These are phyloP conservation scores for Arbutus unedo DNA, from an alignment of 148 eudicot species.

Conservation along the genomic window DNA sequence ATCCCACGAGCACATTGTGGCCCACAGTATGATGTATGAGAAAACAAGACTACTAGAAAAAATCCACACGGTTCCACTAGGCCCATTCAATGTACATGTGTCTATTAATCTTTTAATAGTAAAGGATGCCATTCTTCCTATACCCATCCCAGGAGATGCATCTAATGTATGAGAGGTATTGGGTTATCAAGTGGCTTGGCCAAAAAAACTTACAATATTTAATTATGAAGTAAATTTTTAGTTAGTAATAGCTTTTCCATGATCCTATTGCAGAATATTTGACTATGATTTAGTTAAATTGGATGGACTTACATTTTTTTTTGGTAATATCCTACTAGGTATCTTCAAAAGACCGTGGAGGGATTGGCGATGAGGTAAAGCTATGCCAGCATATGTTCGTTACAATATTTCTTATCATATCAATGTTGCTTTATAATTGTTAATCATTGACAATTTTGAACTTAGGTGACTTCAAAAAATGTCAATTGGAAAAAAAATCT, in stretches of 20 bases:
- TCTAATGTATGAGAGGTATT: neutral
- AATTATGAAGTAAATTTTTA: neutral
- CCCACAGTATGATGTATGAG: neutral
- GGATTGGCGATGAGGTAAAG: neutral
- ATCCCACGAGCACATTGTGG: neutral
- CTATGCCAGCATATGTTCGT: neutral
- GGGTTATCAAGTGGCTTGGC: neutral
- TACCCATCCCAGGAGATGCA: neutral
- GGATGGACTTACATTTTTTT: neutral
- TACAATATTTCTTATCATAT: neutral
- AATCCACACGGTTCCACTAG: neutral
- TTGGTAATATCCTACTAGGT: neutral
- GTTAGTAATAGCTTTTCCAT: neutral
- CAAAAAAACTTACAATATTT: neutral
- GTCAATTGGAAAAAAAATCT: neutral
- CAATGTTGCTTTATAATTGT: neutral
- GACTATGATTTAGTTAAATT: neutral
- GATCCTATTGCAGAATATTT: neutral
- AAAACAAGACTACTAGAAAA: neutral
- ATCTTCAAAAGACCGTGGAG: neutral
- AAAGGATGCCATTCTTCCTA: neutral
- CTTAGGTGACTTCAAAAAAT: neutral
- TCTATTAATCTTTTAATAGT: neutral
- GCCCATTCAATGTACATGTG: neutral
- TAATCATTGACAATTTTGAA: neutral